Evolutionary conservation across 352 stramenopile species (phyloP).

Genomic region (Blastocystis sp.): DNA sequence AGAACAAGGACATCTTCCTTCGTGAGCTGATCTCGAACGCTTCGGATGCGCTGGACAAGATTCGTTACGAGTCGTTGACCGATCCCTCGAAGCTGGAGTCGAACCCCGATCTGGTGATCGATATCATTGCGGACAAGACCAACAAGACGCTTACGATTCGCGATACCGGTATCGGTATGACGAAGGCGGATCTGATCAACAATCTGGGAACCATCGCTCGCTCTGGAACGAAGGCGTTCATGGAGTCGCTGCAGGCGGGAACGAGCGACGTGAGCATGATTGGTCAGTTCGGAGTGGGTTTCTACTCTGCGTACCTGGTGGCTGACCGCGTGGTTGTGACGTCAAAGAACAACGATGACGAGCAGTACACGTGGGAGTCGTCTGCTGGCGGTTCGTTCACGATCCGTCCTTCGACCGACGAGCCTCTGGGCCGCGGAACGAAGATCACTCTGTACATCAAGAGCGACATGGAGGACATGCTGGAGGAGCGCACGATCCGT

Average conservation of each 20-base stretch:
- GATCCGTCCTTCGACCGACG: conserved; percentile 66
- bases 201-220: conserved; percentile 99
- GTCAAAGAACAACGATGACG: conserved; percentile 96
- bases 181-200: conserved; percentile 96
- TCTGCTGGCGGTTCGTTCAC: conserved; percentile 91
- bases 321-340: conserved; percentile 95
- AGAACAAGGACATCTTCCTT: conserved; percentile 98
- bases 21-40: conserved; percentile 81
- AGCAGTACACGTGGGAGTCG: conserved; percentile 91
- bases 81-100: conserved; percentile 84
- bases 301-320: conserved; percentile 99
- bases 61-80: conserved; percentile 87
- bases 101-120: conserved; percentile 93
- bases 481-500: conserved; percentile 93
- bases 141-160: conserved; percentile 96
- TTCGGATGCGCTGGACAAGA: conserved; percentile 90
- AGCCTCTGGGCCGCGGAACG: conserved; percentile 79
- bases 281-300: conserved; percentile 98
- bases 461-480: conserved; percentile 96
- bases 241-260: conserved; percentile 88
- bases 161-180: conserved; percentile 99
- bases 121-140: conserved; percentile 94
- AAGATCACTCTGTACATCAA: conserved; percentile 92
- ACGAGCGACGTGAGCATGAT: conserved; percentile 96
- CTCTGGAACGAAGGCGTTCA: conserved; percentile 97